Evolutionary conservation across 2,329 filamentous ascomycete species (phyloP), one percentile per base, ranked within the genome.

Genomic region (Penicillium sp.): DNA sequence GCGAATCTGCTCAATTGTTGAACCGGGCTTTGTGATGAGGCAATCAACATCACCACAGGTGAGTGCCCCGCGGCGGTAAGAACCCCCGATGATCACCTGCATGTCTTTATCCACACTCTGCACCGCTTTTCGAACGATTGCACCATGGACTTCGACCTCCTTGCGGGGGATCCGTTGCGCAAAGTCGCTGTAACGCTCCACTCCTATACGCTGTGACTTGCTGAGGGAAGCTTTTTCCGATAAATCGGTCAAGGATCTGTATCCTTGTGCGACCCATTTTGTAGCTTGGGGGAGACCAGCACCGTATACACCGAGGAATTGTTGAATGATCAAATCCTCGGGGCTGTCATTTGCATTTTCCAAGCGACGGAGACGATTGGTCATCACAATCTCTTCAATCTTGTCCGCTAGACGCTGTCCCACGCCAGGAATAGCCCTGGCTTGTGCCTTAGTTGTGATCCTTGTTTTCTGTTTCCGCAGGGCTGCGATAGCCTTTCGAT

Each of bases 371-470:
- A 97, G 81, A 24, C 80, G 79, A 64, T 90, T 83, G 0, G 90
- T 96, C 38, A 80, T 79, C 2, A 85, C 89, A 41, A 97, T 96
- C 68, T 97, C 93, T 64, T 94, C 90, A 58, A 97, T 94, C 71
- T 96, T 96, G 24, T 83, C 79, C 0, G 92, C 92, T 1, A 97
- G 76, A 1, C 89, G 82, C 10, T 78, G 65, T 7, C 92, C 92
- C 34, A 97, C 85, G 54, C 81, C 82, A 1, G 85, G 84, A 1
- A 97, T 79, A 2, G 74, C 71, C 10, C 81, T 75, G 0, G 92
- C 93, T 69, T 95, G 82, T 45, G 85, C 80, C 54, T 83, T 85
- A 0, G 88, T 92, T 4, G 72, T 77, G 54, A 97, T 83, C 66
- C 85, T 87, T 18, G 65, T 67, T 0, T 76, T 68, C 57, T 92